Base-by-base conservation (phyloP, 208 protist species). In the Acanthamoeba culbertsoni region DNA sequence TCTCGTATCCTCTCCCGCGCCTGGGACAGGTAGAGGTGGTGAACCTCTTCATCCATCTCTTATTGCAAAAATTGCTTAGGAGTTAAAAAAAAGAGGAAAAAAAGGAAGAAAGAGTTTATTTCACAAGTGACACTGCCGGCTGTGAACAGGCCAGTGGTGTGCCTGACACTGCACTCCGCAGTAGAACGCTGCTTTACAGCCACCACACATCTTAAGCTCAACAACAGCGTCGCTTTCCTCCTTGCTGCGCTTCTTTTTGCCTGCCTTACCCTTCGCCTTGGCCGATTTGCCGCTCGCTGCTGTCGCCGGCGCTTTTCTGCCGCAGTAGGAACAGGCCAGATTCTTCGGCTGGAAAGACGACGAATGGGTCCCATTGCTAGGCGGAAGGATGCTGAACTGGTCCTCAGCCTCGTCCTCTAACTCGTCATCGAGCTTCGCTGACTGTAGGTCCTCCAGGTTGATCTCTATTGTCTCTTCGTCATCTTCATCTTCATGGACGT, bases 141-240 rank as follows among this genome's bases (percentile, higher is more conserved):
- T 82, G 71, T 82, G 71, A 43, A 55, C 35, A 40, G 71, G 71
- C 71, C 71, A 82, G 71, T 82, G 71, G 8, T 28, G 71, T 18
- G 71, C n/a, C 71, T 82, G 71, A 35, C 71, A 82, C 71, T 82
- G 71, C 43, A 82, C 71, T 37, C 43, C 43, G 71, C 71, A 82
- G 71, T 82, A 82, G 20, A 82, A 82, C 7, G 71, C 71, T 16
- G 71, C 71, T 43, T 82, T 82, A 43, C 71, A 82, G 43, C 71
- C 71, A 5, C 71, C 71, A 26, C 71, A 82, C 71, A 82, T 82
- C 43, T 82, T 82, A 12, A 82, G 42, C 71, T 82, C 71, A 37
- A 82, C 71, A 4, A 26, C 7, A 10, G 7, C 42, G 7, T 82
- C 71, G 20, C 23, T 53, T n/a, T 48, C 42, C 43, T 82, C 20